Evolutionary conservation across 1,139 yeast genomes (phyloP).

Genomic region (Magnusiomyces sp.): DNA sequence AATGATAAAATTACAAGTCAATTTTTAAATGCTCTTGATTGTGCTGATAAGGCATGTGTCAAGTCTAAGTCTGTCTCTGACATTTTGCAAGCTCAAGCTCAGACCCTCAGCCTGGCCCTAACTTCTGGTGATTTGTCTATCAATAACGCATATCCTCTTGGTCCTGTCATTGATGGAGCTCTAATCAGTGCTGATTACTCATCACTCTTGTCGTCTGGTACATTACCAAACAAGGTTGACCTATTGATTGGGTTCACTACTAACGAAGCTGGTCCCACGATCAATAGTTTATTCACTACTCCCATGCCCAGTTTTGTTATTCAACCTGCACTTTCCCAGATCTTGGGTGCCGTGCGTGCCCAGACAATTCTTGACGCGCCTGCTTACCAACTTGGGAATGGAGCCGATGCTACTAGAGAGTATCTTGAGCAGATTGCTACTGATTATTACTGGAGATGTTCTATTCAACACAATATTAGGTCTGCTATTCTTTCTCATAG

Average conservation of each 20-base stretch:
- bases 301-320: conserved; percentile 5
- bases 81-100: conserved; percentile 19
- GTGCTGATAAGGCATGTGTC: conserved; percentile 20
- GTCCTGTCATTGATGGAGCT: conserved; percentile 25
- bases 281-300: conserved; percentile 6
- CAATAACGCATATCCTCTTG: conserved; percentile 22
- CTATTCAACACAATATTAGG: conserved; percentile 18
- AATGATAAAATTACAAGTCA: conserved; percentile 16
- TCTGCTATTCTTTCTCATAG: neutral
- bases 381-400: conserved; percentile 12
- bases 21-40: conserved; percentile 16
- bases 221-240: conserved; percentile 22
- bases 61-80: conserved; percentile 15
- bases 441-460: conserved; percentile 21
- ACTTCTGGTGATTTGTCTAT: conserved; percentile 11
- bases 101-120: neutral
- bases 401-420: conserved; percentile 10
- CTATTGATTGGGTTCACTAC: conserved; percentile 23
- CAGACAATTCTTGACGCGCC: conserved; percentile 1
- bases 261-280: conserved; percentile 24
- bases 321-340: conserved; percentile 12
- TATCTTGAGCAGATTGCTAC: conserved; percentile 20
- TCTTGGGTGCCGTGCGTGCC: conserved; percentile 12
- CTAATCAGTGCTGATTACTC: conserved; percentile 20
- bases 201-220: conserved; percentile 17